Base-by-base conservation (phyloP, 2,329 filamentous ascomycete genomes). In the Penicillium sp. region DNA sequence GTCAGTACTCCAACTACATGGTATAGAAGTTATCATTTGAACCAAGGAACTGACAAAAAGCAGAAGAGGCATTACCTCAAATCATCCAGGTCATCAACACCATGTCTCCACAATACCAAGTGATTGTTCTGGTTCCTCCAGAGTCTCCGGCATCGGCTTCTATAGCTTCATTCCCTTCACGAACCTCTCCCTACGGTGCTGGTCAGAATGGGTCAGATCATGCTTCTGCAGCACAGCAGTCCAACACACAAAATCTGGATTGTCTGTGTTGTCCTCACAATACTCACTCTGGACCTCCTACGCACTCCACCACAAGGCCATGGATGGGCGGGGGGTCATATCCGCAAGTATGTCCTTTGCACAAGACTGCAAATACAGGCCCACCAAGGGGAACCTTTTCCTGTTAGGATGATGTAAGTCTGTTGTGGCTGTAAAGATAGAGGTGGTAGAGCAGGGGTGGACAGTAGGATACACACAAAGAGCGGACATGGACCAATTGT, bases 21-120 rank as follows among this genome's bases (percentile, higher is more conserved):
- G 6, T 7, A 51, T 50, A 12, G 2, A 38, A 38, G 6, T 6
- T 17, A 12, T 33, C 8, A 3, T 12, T 3, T 44, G 6, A 45
- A 33, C 3, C 19, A 15, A 35, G 5, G 4, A 36, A 33, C 39
- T 53, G 3, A 53, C 21, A n/a, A 10, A n/a, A 17, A 5, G 5
- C 17, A 67, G 65, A 66, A 55, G 56, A 43, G 2, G 47, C 61
- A 7, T 47, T 67, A 17, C 64, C 65, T 1, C 62, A 67, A 12
- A 65, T 67, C 2, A 55, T 67, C 7, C 58, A 61, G 27, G 51
- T 55, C 6, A 49, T 67, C 10, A 61, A 57, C 25, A 59, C 36
- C 25, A 42, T 57, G 35, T 61, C 56, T 2, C 59, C 62, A 1
- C 57, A 63, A 29, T 61, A 60, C 3, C 63, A 60, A 13, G 63